Percentiles rank a stretch among this genome's conserved stretches.
These are phyloP conservation scores for Termitomyces sp. DNA, from an alignment of 768 basidiomycete species.

Conservation along the genomic window DNA sequence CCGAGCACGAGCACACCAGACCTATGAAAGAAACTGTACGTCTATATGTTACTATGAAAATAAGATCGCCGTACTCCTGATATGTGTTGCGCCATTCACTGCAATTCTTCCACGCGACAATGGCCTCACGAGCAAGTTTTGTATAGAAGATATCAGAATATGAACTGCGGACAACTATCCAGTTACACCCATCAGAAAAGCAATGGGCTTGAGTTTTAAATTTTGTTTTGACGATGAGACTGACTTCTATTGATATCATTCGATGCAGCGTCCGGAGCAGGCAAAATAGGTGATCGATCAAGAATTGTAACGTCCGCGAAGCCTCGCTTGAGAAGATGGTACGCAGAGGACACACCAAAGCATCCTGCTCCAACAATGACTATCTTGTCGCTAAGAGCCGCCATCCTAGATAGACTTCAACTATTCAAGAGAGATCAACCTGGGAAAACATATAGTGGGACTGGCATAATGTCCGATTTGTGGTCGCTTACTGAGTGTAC, in stretches of 20 bases:
- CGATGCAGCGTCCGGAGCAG: constrained; percentile 78
- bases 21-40: constrained; percentile 29
- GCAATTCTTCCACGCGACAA: constrained; percentile 65
- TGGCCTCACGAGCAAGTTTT: constrained; percentile 69
- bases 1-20: constrained; percentile 67
- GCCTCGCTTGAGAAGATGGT: constrained; percentile 66
- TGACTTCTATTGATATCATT: constrained; percentile 48
- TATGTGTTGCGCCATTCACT: constrained; percentile 68
- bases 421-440: not conserved
- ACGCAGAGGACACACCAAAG: constrained; percentile 85
- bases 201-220: not conserved
- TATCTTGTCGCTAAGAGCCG: constrained; percentile 26
- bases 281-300: constrained; percentile 63
- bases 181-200: not conserved
- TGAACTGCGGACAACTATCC: constrained; percentile 65
- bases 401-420: not conserved
- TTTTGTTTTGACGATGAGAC: constrained; percentile 5
- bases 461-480: too few species aligned
- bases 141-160: constrained; percentile 70
- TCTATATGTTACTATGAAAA: not conserved
- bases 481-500: too few species aligned
- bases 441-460: too few species aligned
- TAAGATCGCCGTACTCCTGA: constrained; percentile 61
- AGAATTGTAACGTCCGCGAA: constrained; percentile 70
- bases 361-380: constrained; percentile 79